Evolutionary conservation across 148 eudicot species (phyloP).

Genomic region (Spergularia marina): DNA sequence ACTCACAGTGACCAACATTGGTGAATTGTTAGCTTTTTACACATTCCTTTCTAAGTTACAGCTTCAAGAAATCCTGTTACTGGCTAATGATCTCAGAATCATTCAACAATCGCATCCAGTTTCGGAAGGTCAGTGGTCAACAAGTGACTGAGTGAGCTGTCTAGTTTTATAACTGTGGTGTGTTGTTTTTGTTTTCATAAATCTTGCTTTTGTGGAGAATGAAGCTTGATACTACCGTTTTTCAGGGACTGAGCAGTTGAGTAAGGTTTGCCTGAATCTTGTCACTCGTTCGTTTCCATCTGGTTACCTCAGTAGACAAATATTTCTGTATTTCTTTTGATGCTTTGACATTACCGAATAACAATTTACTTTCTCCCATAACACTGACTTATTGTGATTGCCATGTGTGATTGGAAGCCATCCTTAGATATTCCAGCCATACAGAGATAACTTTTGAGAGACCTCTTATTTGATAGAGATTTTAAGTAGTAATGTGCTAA

Average conservation of each 20-base stretch:
- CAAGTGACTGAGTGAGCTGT: background rate
- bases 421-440: too few relatives aligned
- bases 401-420: too few relatives aligned
- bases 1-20: too few relatives aligned
- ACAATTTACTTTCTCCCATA: too few relatives aligned
- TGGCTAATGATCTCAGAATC: background rate
- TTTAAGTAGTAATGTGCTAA: too few relatives aligned
- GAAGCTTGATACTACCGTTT: background rate
- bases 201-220: background rate
- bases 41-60: background rate
- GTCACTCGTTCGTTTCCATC: too few relatives aligned
- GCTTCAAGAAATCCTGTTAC: background rate
- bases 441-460: too few relatives aligned
- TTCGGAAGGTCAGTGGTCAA: too few relatives aligned
- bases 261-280: background rate
- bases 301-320: background rate
- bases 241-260: background rate
- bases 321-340: background rate
- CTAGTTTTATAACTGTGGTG: background rate
- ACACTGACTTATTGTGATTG: too few relatives aligned
- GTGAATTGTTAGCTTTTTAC: background rate
- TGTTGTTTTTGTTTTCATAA: background rate
- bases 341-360: too few relatives aligned
- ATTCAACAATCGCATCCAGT: too few relatives aligned
- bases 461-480: too few relatives aligned